A percentile compares a stretch with the other conserved stretches of the same genome.
phyloP scores from a whole-genome alignment of 345 rosid genomes.

The Brassica carinata region DNA sequence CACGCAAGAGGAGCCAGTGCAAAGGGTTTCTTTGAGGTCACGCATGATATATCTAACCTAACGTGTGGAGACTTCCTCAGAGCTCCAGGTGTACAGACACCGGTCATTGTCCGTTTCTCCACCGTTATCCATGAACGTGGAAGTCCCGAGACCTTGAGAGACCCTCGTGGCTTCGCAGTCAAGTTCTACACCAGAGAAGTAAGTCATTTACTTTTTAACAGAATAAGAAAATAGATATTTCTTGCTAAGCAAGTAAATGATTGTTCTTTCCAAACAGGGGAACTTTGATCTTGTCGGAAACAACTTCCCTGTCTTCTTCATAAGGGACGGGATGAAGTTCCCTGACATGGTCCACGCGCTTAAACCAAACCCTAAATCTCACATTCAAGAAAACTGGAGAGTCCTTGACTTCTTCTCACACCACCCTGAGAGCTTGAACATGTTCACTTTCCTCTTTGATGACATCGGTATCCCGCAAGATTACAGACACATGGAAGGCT shows the following conservation, averaged over 20 bases:
- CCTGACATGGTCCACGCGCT: conserved; percentile 93
- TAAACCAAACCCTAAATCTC: conserved; percentile 96
- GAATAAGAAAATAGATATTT: background rate
- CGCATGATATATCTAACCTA: conserved; percentile 73
- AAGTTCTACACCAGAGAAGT: conserved; percentile 97
- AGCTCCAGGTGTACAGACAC: conserved; percentile 90
- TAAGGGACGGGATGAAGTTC: conserved; percentile 96
- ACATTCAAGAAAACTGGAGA: conserved; percentile 96
- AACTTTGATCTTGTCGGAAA: conserved; percentile 99
- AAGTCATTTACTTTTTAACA: background rate
- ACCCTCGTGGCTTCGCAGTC: conserved; percentile 91
- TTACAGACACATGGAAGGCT: conserved; percentile 95
- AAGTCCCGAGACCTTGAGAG: conserved; percentile 91
- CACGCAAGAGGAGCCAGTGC: conserved; percentile 97
- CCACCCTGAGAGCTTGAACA: conserved; percentile 90
- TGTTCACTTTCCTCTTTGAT: conserved; percentile 85
- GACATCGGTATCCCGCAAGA: conserved; percentile 91
- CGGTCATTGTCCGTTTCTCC: conserved; percentile 86
- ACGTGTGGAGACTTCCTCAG: conserved; percentile 88
- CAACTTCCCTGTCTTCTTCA: conserved; percentile 93
- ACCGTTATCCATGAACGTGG: conserved; percentile 95
- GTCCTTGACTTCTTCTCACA: conserved; percentile 91
- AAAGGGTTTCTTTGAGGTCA: conserved; percentile 90
- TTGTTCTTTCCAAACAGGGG: conserved; percentile 51
- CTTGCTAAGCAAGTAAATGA: background rate